phyloP scores from a whole-genome alignment of 139 green algal species.

The Micractinium sp. region DNA sequence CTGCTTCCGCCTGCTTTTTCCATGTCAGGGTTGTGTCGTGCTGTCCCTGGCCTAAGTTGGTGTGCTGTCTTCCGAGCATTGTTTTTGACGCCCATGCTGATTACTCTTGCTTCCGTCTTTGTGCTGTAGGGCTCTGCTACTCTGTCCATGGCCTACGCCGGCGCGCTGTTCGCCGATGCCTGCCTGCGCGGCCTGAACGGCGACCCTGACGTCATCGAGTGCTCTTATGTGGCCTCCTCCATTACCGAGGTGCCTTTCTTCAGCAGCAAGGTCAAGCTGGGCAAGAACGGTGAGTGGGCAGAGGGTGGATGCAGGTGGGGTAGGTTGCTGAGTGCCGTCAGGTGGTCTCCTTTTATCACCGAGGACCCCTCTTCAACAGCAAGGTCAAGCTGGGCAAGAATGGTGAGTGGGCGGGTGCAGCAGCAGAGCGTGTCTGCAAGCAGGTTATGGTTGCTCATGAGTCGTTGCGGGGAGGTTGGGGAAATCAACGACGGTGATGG shows the following conservation, averaged over 20 bases:
- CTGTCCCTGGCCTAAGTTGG: not conserved
- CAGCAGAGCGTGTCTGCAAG: not conserved
- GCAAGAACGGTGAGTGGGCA: constrained; percentile 69
- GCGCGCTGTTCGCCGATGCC: constrained; percentile 93
- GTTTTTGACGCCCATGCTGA: no score
- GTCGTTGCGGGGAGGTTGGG: no score
- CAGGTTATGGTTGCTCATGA: not conserved
- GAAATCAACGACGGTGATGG: no score
- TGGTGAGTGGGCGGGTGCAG: constrained; percentile 54
- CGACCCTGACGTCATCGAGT: constrained; percentile 78
- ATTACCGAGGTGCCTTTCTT: constrained; percentile 92
- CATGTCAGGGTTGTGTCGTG: not conserved
- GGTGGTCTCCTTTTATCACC: constrained; percentile 83
- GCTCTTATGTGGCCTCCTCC: constrained; percentile 91
- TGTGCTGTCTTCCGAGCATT: no score
- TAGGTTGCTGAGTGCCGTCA: constrained; percentile 84
- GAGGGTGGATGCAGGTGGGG: not conserved
- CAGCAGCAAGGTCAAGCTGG: constrained; percentile 89
- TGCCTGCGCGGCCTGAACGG: constrained; percentile 94
- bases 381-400: constrained; percentile 89
- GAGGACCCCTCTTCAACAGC: constrained; percentile 91
- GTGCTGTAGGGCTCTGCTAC: constrained; percentile 70
- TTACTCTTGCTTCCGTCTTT: not conserved
- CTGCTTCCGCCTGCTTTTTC: not conserved
- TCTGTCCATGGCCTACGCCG: constrained; percentile 98